Base-by-base conservation (phyloP, 106 monocot genomes). In the Triglochin maritima region DNA sequence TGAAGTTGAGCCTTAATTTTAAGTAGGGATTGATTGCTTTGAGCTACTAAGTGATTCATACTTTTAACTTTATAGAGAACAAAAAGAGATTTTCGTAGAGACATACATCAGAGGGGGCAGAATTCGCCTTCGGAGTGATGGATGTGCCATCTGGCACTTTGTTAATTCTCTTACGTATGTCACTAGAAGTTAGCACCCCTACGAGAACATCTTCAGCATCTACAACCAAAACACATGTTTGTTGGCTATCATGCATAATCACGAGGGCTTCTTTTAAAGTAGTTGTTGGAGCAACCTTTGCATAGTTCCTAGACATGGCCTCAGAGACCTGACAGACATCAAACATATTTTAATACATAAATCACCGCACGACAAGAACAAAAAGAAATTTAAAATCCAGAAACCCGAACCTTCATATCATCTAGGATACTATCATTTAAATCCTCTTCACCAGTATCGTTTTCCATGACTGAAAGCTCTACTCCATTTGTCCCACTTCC, bases 151-250 rank as follows among this genome's bases (percentile, higher is more conserved):
- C 77, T 47, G 58, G 56, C 4, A 65, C 45, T 48, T 76, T 76
- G 59, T 76, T 66, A 62, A 82, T 76, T 78, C 68, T 77, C 75
- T 86, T 67, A 7, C 69, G 82, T 66, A 99, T 75, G 47, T 99
- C 98, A 72, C 91, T 82, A 29, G 72, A 56, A 47, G 98, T 99
- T 44, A 92, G 83, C 56, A 99, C 88, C 59, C 98, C 98, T 64
- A 92, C 98, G 16, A 99, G 86, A 77, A 84, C 77, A 81, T 86
- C 81, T 63, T 99, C 98, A 68, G 56, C 12, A 61, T 99, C 91
- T 62, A 92, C 85, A 46, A 99, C 82, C 71, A 99, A 73, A 48
- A 79, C 86, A 85, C 92, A 99, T 58, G 56, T 81, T 68, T 92
- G 86, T 44, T 82, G 76, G 60, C 74, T 87, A 54, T 89, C 84